Evolutionary conservation across 2,329 filamentous ascomycete species (phyloP), one percentile per base, ranked within the genome.

Genomic region (Lachnum nothofagi): DNA sequence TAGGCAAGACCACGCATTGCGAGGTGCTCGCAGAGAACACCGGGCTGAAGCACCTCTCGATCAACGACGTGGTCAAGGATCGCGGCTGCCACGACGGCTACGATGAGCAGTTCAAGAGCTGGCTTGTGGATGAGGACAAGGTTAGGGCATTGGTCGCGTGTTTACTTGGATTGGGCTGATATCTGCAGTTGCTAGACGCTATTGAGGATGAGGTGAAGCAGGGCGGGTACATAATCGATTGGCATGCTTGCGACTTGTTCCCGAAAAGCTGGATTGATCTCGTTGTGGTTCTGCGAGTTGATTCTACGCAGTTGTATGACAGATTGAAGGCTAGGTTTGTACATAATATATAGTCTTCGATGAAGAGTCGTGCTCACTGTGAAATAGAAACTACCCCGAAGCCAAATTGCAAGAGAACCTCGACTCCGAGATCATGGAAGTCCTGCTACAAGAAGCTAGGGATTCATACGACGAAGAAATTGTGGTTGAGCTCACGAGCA

Each of bases 91-190:
- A 93, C 63, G 90, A 95, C 64, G 87, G 87, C 20, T 95, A 81
- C 70, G 89, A 94, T 59, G 86, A 94, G 37, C 86, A 91, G 67
- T 83, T 85, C 46, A 82, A 88, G 66, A 90, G 86, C 62, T 94
- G 87, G 82, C 86, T 97, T 49, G 91, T 98, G 14, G 91, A 98
- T 65, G 93, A 98, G 68, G 93, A 98, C 65, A 95, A 94, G 78
- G 88, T 90, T 24, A 27, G 40, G 16, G n/a, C 3, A 5, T 16
- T 45, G 16, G 27, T 25, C 6, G 6, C 9, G 16, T 7, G n/a
- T n/a, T n/a, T n/a, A 16, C 14, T 29, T 23, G 16, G 39, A 35
- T 19, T 33, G 38, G 8, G 7, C 46, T 49, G 25, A 51, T 17
- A 3, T 7, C 40, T 16, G 12, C 25, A 90, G 83, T 72, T 98